Base-by-base conservation (phyloP, 2,329 filamentous ascomycete species). In the Fusarium albidum region DNA sequence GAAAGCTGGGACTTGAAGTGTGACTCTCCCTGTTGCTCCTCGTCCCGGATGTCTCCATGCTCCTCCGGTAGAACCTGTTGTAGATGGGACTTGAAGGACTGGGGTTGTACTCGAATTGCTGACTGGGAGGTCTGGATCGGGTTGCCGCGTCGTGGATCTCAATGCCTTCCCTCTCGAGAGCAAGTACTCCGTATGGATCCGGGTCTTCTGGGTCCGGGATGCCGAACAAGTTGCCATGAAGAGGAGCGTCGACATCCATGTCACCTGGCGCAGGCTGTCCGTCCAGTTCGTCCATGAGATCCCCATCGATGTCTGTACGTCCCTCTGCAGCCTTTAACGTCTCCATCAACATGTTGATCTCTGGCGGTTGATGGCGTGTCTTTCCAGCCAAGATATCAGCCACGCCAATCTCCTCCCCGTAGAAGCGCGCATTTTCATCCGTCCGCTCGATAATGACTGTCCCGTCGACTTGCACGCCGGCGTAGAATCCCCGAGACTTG, bases 401-500 rank as follows among this genome's bases (percentile, higher is more conserved):
- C 4, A 77, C 79, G 1, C 73, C 62, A 14, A 82, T 68, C 18
- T 68, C 63, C 15, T 90, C 80, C 10, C 87, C 87, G 69, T 96
- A 96, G 68, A 96, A 96, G 8, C 85, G 83, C 49, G 90, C 89
- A 65, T 96, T 96, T 68, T 94, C 92, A 59, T 93, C 90, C 2
- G 82, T 87, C 28, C 92, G 83, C 71, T 95, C 90, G 37, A 94
- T 90, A 42, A 96, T 81, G 12, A 96, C 83, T 0, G 92, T 96
- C 15, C 92, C 92, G 67, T 96, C 92, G 14, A 96, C 82, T 66
- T 94, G 90, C 1, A 96, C 85, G 14, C 92, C 91, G 1, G 91
- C 92, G 65, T 95, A 96, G 59, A 96, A 86, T 2, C 92, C 92
- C 47, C 92, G 83, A 45, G 88, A 92, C 75, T 96, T 96, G 73